Evolutionary conservation across 1,139 yeast species (phyloP), one percentile per base, ranked within the genome.

Genomic region (Saccharomyces uvarum): DNA sequence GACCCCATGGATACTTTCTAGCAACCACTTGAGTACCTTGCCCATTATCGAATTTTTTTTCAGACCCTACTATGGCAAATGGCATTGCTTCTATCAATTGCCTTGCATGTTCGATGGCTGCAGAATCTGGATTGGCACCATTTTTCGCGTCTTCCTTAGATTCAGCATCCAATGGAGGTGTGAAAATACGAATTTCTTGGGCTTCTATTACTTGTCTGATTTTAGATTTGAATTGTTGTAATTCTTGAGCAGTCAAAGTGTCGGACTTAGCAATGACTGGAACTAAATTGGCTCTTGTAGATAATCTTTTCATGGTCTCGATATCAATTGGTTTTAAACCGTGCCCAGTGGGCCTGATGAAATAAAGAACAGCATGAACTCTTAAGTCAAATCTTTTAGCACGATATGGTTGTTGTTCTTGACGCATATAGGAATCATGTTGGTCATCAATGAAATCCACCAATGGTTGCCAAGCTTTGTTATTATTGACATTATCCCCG

Each of bases 231-330:
- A 93, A 93, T 56, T 80, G 80, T 48, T 80, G 80, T 77, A 93
- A 79, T 71, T 93, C 99, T 57, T 76, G 76, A 51, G 91, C 89
- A 14, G 95, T 83, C 66, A 93, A 78, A 13, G 98, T 91, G 71
- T 93, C 99, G 38, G 97, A 84, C 73, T 93, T 93, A 56, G 98
- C 96, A 72, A 93, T 89, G 53, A 93, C 86, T 1, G 99, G 99
- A 59, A 93, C 88, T 72, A 93, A 81, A 72, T 93, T 93, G 57
- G 91, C 97, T 59, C 98, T 81, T 14, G 95, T 81, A 51, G 93
- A 83, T 56, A 95, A 78, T 63, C 87, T 82, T 73, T 87, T 86
- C 96, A 93, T 88, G 52, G 90, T 87, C 74, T 88, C 97, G 63
- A 93, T 87, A 72, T 93, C 99, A 65, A 93, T 77, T 2, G 99